A percentile compares a stretch with the other conserved stretches of the same genome.
phyloP scores from a whole-genome alignment of 2,329 filamentous ascomycete species.

The Plenodomus biglobosus region DNA sequence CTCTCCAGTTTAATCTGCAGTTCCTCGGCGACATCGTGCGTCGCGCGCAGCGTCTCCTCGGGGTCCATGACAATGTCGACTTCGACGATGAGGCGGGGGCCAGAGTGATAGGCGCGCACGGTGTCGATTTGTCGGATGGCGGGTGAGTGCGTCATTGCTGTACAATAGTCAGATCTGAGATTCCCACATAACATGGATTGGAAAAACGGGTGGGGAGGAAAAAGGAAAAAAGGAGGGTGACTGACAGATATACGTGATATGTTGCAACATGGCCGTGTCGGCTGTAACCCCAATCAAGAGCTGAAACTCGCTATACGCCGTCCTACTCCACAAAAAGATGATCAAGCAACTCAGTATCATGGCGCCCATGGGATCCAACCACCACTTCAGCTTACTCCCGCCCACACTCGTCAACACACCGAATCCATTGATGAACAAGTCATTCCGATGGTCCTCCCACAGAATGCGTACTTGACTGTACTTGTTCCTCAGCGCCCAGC shows the following conservation, averaged over 20 bases:
- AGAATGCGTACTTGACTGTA: constrained; percentile 91
- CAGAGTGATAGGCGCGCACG: constrained; percentile 89
- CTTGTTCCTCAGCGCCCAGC: constrained; percentile 84
- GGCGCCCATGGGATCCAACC: constrained; percentile 91
- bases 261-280: constrained; percentile 80
- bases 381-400: constrained; percentile 86
- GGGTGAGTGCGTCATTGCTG: constrained; percentile 80
- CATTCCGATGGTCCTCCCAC: constrained; percentile 97
- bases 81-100: constrained; percentile 86
- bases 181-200: background rate
- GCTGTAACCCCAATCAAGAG: constrained; percentile 88
- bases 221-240: no score
- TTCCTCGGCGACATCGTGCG: constrained; percentile 91
- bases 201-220: background rate
- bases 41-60: constrained; percentile 68
- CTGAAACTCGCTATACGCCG: constrained; percentile 86
- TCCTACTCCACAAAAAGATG: constrained; percentile 76
- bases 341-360: constrained; percentile 80
- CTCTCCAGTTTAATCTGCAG: constrained; percentile 93
- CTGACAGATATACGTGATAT: constrained; percentile 89
- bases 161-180: background rate
- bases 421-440: constrained; percentile 94
- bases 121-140: constrained; percentile 85
- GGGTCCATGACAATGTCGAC: constrained; percentile 95
- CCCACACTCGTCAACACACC: constrained; percentile 90